These are phyloP conservation scores for Exophiala xenobiotica DNA, from an alignment of 2,329 filamentous ascomycete species.

Conservation along the genomic window DNA sequence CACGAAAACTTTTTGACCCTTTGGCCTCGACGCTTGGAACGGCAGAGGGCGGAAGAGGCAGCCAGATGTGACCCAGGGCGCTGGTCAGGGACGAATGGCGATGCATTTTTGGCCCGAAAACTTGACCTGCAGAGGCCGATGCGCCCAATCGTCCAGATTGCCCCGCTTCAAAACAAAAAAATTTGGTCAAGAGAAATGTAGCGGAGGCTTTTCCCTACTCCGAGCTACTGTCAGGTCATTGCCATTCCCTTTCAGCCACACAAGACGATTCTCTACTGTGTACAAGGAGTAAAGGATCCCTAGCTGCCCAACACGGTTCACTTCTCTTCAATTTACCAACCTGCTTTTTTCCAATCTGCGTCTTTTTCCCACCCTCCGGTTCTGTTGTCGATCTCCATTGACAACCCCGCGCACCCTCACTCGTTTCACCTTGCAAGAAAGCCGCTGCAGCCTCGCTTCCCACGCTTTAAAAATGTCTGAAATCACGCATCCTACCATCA, in stretches of 20 bases:
- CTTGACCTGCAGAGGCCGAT: too few relatives aligned
- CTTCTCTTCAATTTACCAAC: background rate
- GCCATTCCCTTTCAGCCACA: background rate
- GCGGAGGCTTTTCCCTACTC: background rate
- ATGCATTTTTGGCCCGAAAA: background rate
- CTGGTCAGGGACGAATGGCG: constrained; percentile 1
- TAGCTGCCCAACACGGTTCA: background rate
- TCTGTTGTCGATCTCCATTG: background rate
- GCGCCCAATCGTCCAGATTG: background rate
- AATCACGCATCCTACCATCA: constrained; percentile 73
- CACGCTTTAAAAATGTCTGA: constrained; percentile 56
- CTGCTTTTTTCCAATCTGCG: background rate
- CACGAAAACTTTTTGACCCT: background rate
- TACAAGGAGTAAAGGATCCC: too few relatives aligned
- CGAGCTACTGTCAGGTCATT: background rate
- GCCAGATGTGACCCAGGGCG: background rate
- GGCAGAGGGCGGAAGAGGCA: background rate
- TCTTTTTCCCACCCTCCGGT: background rate
- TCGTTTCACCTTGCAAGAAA: constrained; percentile 5
- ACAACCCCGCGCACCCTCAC: constrained; percentile 15
- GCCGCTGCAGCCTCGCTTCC: background rate
- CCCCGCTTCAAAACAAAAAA: constrained; percentile 4
- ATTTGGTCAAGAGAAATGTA: background rate
- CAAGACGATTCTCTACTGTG: too few relatives aligned
- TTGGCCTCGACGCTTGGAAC: background rate